Conservation (phyloP, 2,329 filamentous ascomycete genomes). For the Fusarium agapanthi region DNA sequence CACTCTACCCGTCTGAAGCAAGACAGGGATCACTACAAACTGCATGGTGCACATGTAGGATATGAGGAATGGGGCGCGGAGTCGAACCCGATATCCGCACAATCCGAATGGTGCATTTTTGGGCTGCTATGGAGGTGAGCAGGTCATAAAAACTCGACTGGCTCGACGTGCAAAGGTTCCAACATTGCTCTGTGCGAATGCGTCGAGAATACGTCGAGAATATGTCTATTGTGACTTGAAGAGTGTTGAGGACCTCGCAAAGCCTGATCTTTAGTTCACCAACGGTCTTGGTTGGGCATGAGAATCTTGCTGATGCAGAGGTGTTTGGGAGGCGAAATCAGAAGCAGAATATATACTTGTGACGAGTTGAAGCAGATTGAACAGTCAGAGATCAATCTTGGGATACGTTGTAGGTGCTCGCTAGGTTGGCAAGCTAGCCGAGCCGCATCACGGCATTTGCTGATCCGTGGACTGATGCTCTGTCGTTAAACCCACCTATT, state of each 20-base stretch:
- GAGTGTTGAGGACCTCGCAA: not conserved
- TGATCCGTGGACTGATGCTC: slow-evolving; percentile 20
- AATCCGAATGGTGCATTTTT: not conserved
- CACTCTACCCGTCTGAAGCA: not conserved
- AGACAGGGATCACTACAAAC: slow-evolving; percentile 19
- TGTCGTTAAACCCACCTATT: slow-evolving; percentile 5
- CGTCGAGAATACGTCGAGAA: too few relatives aligned
- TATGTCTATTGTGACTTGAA: not conserved
- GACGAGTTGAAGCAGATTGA: not conserved
- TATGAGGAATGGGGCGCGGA: slow-evolving; percentile 13
- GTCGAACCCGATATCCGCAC: slow-evolving; percentile 1
- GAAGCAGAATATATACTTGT: not conserved
- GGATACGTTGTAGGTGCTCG: not conserved
- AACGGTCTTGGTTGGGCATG: not conserved
- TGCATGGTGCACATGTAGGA: slow-evolving; percentile 2
- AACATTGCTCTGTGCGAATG: not conserved
- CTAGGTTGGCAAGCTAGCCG: not conserved
- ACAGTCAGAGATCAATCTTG: not conserved
- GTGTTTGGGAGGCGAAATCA: not conserved
- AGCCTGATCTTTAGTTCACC: not conserved
- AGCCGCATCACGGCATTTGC: slow-evolving; percentile 4
- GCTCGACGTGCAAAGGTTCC: not conserved
- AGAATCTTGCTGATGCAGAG: not conserved
- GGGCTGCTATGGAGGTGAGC: slow-evolving; percentile 1
- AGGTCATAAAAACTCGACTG: not conserved